phyloP scores from a whole-genome alignment of 116 monocot species.

The Trichopus zeylanicus region DNA sequence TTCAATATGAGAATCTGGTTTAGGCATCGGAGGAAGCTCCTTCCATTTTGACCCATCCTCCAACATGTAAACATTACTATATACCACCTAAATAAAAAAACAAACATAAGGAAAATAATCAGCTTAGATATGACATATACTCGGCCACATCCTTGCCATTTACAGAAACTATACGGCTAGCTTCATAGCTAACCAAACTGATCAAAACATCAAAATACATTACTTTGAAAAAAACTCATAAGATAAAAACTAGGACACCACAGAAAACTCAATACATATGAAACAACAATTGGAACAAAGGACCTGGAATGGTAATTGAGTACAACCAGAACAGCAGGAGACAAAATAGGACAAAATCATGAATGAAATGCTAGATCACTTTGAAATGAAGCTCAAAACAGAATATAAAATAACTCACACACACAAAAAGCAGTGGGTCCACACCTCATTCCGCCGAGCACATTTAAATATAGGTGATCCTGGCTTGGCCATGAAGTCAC shows the following conservation, averaged over 20 bases:
- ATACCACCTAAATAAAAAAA: slow-evolving; percentile 64
- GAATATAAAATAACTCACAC: background rate
- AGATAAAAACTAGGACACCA: too few relatives aligned
- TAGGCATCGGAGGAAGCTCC: slow-evolving; percentile 85
- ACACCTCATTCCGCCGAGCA: slow-evolving; percentile 79
- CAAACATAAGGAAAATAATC: background rate
- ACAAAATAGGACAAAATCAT: too few relatives aligned
- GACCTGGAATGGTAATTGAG: too few relatives aligned
- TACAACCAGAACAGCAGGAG: too few relatives aligned
- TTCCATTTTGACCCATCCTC: slow-evolving; percentile 78
- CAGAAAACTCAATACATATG: background rate
- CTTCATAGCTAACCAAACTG: background rate
- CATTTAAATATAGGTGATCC: slow-evolving; percentile 99
- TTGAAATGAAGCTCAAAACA: background rate
- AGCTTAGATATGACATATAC: background rate
- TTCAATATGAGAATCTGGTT: slow-evolving; percentile 97
- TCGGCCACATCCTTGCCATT: too few relatives aligned
- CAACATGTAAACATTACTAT: slow-evolving; percentile 86
- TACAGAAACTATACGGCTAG: background rate
- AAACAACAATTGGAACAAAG: too few relatives aligned
- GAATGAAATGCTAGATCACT: background rate
- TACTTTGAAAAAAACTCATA: too few relatives aligned
- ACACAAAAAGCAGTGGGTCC: background rate
- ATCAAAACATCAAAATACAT: too few relatives aligned
- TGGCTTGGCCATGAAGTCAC: slow-evolving; percentile 99